These are phyloP conservation scores for Pseudofabraea citricarpa DNA, from an alignment of 2,329 filamentous ascomycete genomes.

Conservation along the genomic window DNA sequence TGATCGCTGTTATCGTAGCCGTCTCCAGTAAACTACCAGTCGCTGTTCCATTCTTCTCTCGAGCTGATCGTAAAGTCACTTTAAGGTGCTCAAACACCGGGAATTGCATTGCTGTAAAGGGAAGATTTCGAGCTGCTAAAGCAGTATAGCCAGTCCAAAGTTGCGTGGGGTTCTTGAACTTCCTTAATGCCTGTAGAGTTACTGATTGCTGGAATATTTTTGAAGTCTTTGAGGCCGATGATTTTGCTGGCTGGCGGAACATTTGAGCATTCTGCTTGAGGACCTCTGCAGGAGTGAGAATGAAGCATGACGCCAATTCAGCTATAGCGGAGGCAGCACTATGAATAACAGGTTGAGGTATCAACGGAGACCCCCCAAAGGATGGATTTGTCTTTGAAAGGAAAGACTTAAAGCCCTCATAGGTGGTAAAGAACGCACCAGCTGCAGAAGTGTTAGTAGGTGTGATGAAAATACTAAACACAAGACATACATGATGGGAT, in stretches of 20 bases:
- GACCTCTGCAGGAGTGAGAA: slow-evolving; percentile 84
- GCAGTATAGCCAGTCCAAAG: slow-evolving; percentile 72
- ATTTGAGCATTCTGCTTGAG: slow-evolving; percentile 95
- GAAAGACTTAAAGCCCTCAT: slow-evolving; percentile 68
- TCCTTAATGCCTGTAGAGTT: slow-evolving; percentile 48
- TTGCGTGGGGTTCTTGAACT: slow-evolving; percentile 52
- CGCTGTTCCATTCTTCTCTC: slow-evolving; percentile 28
- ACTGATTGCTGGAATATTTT: slow-evolving; percentile 47
- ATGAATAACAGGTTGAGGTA: slow-evolving; percentile 68
- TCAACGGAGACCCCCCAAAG: slow-evolving; percentile 51
- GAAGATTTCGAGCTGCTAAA: slow-evolving; percentile 75
- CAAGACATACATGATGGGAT: slow-evolving; percentile 68
- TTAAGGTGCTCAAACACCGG: slow-evolving; percentile 77
- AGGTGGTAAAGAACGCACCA: slow-evolving; percentile 85
- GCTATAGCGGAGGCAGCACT: slow-evolving; percentile 68
- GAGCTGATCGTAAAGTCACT: slow-evolving; percentile 40
- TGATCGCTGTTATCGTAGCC: slow-evolving; percentile 64
- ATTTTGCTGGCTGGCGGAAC: slow-evolving; percentile 39
- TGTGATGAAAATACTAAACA: not conserved
- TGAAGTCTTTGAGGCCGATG: slow-evolving; percentile 20
- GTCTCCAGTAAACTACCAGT: slow-evolving; percentile 52
- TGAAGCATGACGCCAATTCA: slow-evolving; percentile 79
- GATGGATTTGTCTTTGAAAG: slow-evolving; percentile 48
- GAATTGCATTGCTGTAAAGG: slow-evolving; percentile 85
- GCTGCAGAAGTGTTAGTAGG: slow-evolving; percentile 42